A percentile compares a stretch with the other conserved stretches of the same genome.
Evolutionary conservation across 768 basidiomycete species (phyloP).

Genomic region (Termitomyces sp.): DNA sequence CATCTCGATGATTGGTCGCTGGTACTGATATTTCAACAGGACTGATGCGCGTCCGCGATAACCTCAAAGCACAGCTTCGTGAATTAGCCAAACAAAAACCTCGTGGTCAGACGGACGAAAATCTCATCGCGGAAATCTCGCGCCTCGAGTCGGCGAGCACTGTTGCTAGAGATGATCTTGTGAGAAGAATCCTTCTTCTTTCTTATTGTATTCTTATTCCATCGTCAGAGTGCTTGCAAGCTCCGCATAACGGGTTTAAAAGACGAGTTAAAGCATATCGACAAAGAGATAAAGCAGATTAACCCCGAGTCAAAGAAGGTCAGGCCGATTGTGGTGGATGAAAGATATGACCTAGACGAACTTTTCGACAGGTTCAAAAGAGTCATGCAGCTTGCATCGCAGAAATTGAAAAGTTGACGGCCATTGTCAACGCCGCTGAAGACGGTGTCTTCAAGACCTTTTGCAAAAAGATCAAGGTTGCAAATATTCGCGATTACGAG

Average conservation of each 20-base stretch:
- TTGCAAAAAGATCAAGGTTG: constrained; percentile 74
- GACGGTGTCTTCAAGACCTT: constrained; percentile 75
- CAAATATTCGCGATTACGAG: constrained; percentile 90
- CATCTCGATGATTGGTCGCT: neutral
- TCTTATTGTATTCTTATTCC: neutral
- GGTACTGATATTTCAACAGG: constrained; percentile 24
- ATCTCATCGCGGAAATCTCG: constrained; percentile 68
- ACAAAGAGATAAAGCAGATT: constrained; percentile 63
- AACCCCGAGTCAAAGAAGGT: constrained; percentile 75
- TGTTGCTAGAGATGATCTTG: constrained; percentile 81
- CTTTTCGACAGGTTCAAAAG: constrained; percentile 43
- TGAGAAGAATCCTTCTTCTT: constrained; percentile 26
- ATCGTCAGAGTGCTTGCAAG: constrained; percentile 72
- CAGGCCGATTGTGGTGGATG: neutral
- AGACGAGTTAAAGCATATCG: constrained; percentile 80
- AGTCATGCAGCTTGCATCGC: constrained; percentile 49
- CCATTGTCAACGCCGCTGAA: constrained; percentile 72
- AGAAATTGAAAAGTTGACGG: constrained; percentile 51
- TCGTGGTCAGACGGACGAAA: constrained; percentile 80
- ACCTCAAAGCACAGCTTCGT: constrained; percentile 66
- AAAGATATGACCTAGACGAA: neutral
- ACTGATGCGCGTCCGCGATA: constrained; percentile 59
- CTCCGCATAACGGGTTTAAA: constrained; percentile 73
- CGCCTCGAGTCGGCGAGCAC: constrained; percentile 76
- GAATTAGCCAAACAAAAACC: constrained; percentile 86